phyloP scores from a whole-genome alignment of 306 rosid species.

The Gastrolobium villosum region DNA sequence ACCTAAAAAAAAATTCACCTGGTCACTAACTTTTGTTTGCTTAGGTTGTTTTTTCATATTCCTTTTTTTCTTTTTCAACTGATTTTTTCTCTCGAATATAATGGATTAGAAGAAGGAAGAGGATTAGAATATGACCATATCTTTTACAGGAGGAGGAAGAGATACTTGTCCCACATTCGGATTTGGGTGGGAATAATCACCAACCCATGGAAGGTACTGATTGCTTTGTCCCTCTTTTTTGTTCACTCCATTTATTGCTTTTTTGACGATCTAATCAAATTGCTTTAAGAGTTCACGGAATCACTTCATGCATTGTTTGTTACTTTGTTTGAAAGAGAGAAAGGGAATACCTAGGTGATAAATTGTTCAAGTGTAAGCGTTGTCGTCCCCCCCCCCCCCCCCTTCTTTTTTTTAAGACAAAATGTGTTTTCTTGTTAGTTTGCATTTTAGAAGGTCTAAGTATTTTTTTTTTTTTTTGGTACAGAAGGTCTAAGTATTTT shows the following conservation, averaged over 20 bases:
- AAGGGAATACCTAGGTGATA: conserved; percentile 7
- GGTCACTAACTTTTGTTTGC: too few relatives aligned
- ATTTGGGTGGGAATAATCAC: too few relatives aligned
- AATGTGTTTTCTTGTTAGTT: too few relatives aligned
- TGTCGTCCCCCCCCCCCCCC: conserved; percentile 17
- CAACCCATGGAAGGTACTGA: conserved; percentile 78
- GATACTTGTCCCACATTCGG: conserved; percentile 73
- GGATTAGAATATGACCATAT: conserved; percentile 35
- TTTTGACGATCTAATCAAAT: conserved; percentile 39
- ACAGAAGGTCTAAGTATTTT: too few relatives aligned
- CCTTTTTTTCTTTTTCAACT: too few relatives aligned
- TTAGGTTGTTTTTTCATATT: too few relatives aligned
- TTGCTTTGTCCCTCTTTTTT: conserved; percentile 40
- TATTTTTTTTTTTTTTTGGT: too few relatives aligned
- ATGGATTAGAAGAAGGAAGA: conserved; percentile 56
- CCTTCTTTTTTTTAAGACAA: conserved; percentile 12
- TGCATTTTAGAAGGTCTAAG: too few relatives aligned
- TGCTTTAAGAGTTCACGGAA: conserved; percentile 12
- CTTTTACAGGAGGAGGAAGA: conserved; percentile 86
- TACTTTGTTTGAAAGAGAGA: conserved; percentile 24
- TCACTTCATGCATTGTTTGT: conserved; percentile 45
- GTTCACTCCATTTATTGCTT: conserved; percentile 22
- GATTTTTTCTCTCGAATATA: too few relatives aligned
- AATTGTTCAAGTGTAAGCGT: conserved; percentile 3
- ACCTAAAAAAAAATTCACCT: too few relatives aligned